Base-by-base conservation (phyloP, 257 asterid species). In the Thymus mandschuricus region DNA sequence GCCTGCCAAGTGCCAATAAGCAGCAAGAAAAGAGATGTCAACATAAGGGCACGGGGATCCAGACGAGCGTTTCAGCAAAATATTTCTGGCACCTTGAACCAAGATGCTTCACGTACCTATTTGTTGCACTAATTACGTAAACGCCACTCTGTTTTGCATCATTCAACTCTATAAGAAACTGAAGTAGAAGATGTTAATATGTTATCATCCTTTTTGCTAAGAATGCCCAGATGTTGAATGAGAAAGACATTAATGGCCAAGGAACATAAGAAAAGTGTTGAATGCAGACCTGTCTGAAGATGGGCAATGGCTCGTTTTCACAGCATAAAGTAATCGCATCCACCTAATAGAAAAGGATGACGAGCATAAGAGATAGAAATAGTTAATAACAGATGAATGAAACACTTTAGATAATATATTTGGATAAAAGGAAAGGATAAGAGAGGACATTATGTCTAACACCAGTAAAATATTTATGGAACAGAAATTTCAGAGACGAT, bases 101-200 rank as follows among this genome's bases (percentile, higher is more conserved):
- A 49, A 11, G 55, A 44, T n/a, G 48, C 35, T 29, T 61, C 48
- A 13, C 12, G 10, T 68, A 92, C 96, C 97, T 86, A 82, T 92
- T 92, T 64, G 97, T 92, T 67, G 98, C 97, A 54, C 96, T 92
- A 76, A 90, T 87, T 59, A 92, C 87, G 72, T 75, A 90, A 73
- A 92, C 90, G 38, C 89, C 96, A 52, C 62, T 78, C 50, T 84
- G 80, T 58, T 88, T 96, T 41, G 87, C 91, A 38, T 96, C 98
- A 43, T 88, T 92, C 61, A 90, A 83, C 81, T 90, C 98, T 77
- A 84, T 70, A 70, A 92, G 85, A 38, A 92, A 78, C 98, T 90
- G 86, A 79, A 83, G 74, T 29, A 67, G 75, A 55, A 40, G 65
- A 80, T 68, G 52, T 35, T 0, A 55, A 40, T 62, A 80, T 68